Conservation (phyloP, 139 green algal genomes). For the Penium margaritaceum region DNA sequence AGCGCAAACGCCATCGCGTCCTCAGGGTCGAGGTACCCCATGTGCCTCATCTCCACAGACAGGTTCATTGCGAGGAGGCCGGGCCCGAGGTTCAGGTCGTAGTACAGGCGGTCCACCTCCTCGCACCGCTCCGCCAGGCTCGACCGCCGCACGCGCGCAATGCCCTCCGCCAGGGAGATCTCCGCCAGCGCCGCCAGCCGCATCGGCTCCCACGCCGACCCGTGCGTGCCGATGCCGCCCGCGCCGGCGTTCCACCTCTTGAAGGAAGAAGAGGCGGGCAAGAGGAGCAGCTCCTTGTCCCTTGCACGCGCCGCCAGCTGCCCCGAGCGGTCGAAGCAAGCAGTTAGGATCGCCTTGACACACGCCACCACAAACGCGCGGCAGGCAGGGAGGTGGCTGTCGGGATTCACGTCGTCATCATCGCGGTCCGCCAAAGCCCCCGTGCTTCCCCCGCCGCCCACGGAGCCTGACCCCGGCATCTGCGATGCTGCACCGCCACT, state of each 20-base stretch:
- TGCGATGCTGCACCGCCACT: neutral
- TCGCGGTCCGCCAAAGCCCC: too few relatives aligned
- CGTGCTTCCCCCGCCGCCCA: neutral
- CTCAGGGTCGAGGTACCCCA: neutral
- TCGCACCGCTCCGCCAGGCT: conserved; percentile 11
- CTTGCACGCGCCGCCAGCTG: too few relatives aligned
- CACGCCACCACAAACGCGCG: conserved; percentile 14
- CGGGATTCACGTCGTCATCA: too few relatives aligned
- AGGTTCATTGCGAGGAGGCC: conserved; percentile 19
- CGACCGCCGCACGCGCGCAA: neutral
- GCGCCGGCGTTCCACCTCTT: too few relatives aligned
- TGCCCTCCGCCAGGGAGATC: neutral
- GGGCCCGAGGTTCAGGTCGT: neutral
- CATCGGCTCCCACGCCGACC: conserved; percentile 2
- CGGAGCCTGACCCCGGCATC: neutral
- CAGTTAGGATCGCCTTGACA: conserved; percentile 10
- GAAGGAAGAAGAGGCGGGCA: too few relatives aligned
- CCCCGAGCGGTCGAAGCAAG: too few relatives aligned
- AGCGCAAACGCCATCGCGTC: neutral
- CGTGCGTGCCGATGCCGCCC: too few relatives aligned
- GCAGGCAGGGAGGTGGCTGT: conserved; percentile 12
- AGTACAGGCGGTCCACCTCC: conserved; percentile 12
- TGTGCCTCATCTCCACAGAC: neutral
- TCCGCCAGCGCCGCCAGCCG: neutral
- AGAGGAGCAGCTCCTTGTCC: too few relatives aligned